A percentile compares a stretch with the other conserved stretches of the same genome.
phyloP scores from a whole-genome alignment of 176 grass and related monocot species.

The Tuctoria greenei region DNA sequence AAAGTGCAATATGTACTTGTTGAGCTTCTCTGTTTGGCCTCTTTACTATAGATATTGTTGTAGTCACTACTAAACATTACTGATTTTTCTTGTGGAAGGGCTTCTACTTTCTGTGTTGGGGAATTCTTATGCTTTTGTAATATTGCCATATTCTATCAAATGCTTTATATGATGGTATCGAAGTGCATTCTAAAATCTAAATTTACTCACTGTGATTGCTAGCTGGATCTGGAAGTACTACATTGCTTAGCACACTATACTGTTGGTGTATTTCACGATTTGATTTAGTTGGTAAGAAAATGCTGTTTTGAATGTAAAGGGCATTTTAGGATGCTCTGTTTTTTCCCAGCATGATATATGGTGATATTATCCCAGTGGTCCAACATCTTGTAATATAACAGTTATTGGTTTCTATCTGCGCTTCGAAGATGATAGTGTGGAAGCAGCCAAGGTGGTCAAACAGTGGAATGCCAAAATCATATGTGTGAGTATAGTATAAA shows the following conservation, averaged over 20 bases:
- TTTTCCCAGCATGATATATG: neutral
- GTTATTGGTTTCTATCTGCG: constrained; percentile 91
- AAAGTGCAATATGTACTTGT: no score
- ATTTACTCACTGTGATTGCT: no score
- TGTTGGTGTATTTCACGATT: neutral
- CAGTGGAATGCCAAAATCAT: constrained; percentile 99
- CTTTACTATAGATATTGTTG: no score
- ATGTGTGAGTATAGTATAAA: constrained; percentile 58
- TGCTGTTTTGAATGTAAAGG: neutral
- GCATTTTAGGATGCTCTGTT: constrained; percentile 5
- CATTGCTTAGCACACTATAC: no score
- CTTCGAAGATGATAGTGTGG: constrained; percentile 98
- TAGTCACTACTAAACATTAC: neutral
- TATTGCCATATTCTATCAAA: neutral
- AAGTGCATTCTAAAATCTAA: neutral
- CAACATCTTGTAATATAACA: constrained; percentile 50
- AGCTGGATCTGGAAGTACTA: no score
- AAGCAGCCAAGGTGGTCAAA: constrained; percentile 87
- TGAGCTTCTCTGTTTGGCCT: no score
- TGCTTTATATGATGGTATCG: neutral
- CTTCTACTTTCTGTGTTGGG: no score
- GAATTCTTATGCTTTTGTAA: neutral
- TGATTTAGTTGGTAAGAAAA: neutral
- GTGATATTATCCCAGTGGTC: constrained; percentile 1
- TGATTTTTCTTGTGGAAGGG: neutral